Evolutionary conservation across 352 stramenopile species (phyloP).

Genomic region (Pythium phragmitis): DNA sequence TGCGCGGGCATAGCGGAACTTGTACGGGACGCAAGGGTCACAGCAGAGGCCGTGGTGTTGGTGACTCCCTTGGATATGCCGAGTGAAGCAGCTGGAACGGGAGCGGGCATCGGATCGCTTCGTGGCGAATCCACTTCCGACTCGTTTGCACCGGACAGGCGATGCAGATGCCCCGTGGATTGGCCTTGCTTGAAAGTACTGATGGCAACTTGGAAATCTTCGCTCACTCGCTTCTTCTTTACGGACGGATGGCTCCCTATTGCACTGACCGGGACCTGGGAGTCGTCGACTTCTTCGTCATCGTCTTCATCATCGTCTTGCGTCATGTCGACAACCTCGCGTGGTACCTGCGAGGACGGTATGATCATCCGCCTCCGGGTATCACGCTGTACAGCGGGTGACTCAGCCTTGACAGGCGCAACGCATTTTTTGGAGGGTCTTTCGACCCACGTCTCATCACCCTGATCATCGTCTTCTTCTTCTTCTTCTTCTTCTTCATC

Average conservation of each 20-base stretch:
- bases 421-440: not conserved
- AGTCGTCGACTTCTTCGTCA: conserved; percentile 26
- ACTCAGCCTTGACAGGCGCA: not conserved
- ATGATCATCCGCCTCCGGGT: conserved; percentile 12
- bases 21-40: conserved; percentile 2
- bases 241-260: not conserved
- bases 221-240: conserved; percentile 38
- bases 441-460: conserved; percentile 11
- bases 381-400: not conserved
- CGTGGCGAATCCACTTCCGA: conserved; percentile 17
- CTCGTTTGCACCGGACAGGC: conserved; percentile 20
- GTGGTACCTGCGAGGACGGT: conserved; percentile 11
- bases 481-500: not conserved
- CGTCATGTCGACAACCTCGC: conserved; percentile 26
- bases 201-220: conserved; percentile 54
- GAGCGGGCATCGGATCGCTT: not conserved
- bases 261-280: conserved; percentile 21
- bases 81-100: not conserved
- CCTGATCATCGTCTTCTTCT: conserved; percentile 4
- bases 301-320: conserved; percentile 22
- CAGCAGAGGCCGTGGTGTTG: not conserved
- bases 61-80: not conserved
- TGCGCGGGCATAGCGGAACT: not conserved
- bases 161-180: conserved; percentile 10
- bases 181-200: conserved; percentile 37